These are phyloP conservation scores for Cryptosporidium viatorum DNA, from an alignment of 169 alveolate species.

Conservation along the genomic window DNA sequence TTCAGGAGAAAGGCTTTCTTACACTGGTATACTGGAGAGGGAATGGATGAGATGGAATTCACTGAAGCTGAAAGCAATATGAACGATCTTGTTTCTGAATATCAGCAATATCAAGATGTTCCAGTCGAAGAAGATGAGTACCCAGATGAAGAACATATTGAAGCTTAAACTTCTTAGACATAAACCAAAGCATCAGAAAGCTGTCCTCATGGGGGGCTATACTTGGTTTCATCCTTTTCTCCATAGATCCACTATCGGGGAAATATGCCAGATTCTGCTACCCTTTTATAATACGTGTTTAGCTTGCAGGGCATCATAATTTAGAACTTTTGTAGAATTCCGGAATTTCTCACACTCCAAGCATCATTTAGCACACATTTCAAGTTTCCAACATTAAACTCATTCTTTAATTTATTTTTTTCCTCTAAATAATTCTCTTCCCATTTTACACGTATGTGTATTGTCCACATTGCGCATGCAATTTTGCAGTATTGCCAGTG, in stretches of 20 bases:
- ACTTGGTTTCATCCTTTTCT: background rate
- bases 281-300: conserved; percentile 2
- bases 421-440: too few species aligned
- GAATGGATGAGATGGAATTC: conserved; percentile 99
- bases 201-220: background rate
- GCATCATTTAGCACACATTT: background rate
- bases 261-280: conserved; percentile 1
- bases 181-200: background rate
- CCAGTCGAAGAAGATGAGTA: conserved; percentile 96
- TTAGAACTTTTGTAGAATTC: conserved; percentile 22
- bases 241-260: background rate
- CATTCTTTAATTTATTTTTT: conserved; percentile 16
- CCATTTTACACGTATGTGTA: background rate
- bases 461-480: conserved; percentile 1
- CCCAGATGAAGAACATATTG: conserved; percentile 86
- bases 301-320: conserved; percentile 42
- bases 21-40: conserved; percentile 98
- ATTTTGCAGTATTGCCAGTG: background rate
- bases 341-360: conserved; percentile 22
- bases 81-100: conserved; percentile 97
- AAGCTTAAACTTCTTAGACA: conserved; percentile 36
- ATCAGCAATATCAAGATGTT: conserved; percentile 98
- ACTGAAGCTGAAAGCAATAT: conserved; percentile 98
- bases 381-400: background rate
- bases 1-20: conserved; percentile 98